A percentile compares a stretch with the other conserved stretches of the same genome.
Evolutionary conservation across 306 rosid genomes (phyloP).

Genomic region (Arachis hypogaea): DNA sequence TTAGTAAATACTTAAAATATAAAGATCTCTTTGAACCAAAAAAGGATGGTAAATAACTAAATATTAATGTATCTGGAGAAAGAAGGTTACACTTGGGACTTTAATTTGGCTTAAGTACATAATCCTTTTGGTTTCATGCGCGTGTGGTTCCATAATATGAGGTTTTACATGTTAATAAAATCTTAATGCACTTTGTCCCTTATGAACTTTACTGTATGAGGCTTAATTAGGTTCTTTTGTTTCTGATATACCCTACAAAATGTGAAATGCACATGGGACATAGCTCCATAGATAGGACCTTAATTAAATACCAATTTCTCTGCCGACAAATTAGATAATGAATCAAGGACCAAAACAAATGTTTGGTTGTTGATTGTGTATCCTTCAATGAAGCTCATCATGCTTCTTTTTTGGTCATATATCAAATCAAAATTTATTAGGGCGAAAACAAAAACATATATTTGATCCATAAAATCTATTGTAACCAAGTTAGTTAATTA

Average conservation of each 20-base stretch:
- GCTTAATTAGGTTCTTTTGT: neutral
- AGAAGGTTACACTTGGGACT: too few species aligned
- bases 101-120: too few species aligned
- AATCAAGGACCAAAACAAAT: neutral
- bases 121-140: too few species aligned
- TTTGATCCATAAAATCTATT: conserved; percentile 13
- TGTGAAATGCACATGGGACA: conserved; percentile 34
- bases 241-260: conserved; percentile 5
- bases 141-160: too few species aligned
- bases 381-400: conserved; percentile 5
- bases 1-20: too few species aligned
- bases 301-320: conserved; percentile 9
- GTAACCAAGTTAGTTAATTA: conserved; percentile 9
- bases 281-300: conserved; percentile 17
- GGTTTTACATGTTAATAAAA: too few species aligned
- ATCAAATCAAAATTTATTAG: neutral
- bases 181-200: too few species aligned
- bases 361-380: conserved; percentile 33
- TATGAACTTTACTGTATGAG: neutral
- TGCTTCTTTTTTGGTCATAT: conserved; percentile 1
- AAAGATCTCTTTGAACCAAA: too few species aligned
- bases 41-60: too few species aligned
- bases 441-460: neutral
- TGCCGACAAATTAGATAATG: conserved; percentile 38
- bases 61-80: too few species aligned